These are phyloP conservation scores for Hymenoscyphus fraxineus DNA, from an alignment of 2,329 filamentous ascomycete genomes.

Conservation along the genomic window DNA sequence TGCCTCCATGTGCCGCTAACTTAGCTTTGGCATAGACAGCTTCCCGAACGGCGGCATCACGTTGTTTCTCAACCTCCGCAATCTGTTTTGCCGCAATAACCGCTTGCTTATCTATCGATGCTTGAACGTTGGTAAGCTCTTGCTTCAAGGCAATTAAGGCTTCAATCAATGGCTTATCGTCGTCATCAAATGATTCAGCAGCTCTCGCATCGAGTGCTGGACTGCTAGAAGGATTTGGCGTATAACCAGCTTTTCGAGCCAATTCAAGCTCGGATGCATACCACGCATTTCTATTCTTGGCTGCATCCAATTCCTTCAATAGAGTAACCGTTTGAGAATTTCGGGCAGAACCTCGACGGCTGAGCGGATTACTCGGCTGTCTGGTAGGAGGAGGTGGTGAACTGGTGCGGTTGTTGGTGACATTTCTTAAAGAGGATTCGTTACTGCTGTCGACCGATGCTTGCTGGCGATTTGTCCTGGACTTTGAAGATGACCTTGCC, in stretches of 20 bases:
- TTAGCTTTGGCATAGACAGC: slow-evolving; percentile 94
- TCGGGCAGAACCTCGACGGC: slow-evolving; percentile 56
- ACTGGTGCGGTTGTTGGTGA: slow-evolving; percentile 42
- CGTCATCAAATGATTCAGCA: slow-evolving; percentile 79
- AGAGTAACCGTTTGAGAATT: slow-evolving; percentile 63
- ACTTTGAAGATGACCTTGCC: slow-evolving; percentile 42
- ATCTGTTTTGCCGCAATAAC: slow-evolving; percentile 82
- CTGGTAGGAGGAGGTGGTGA: slow-evolving; percentile 58
- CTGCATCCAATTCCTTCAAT: slow-evolving; percentile 79
- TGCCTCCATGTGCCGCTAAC: slow-evolving; percentile 75
- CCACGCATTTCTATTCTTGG: slow-evolving; percentile 89
- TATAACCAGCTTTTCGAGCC: slow-evolving; percentile 85
- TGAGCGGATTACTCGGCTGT: slow-evolving; percentile 56
- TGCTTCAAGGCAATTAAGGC: slow-evolving; percentile 87
- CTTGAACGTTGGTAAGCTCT: slow-evolving; percentile 86
- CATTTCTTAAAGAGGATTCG: slow-evolving; percentile 46
- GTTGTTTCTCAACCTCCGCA: slow-evolving; percentile 89
- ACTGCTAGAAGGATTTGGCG: slow-evolving; percentile 64
- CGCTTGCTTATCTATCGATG: slow-evolving; percentile 83
- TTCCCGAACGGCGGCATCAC: slow-evolving; percentile 90
- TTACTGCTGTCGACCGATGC: slow-evolving; percentile 66
- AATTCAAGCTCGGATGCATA: slow-evolving; percentile 92
- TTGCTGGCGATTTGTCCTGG: slow-evolving; percentile 57
- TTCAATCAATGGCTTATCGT: slow-evolving; percentile 88
- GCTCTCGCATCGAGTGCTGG: slow-evolving; percentile 72